Evolutionary conservation across 164 flowering plant genomes (phyloP).

Genomic region (Amborella trichopoda): DNA sequence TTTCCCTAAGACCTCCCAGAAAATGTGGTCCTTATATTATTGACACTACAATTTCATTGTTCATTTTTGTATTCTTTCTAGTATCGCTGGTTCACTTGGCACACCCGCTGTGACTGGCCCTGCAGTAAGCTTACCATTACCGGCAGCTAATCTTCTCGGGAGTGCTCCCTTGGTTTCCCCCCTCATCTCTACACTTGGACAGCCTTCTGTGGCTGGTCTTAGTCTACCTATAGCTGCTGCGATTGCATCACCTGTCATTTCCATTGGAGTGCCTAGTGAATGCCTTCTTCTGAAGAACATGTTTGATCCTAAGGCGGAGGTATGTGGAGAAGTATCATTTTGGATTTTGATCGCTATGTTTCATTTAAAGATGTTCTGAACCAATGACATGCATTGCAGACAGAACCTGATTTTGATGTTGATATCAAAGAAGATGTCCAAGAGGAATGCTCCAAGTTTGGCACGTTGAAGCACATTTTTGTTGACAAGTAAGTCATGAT

Average conservation of each 20-base stretch:
- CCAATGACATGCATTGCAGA: constrained; percentile 35
- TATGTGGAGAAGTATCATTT: constrained; percentile 19
- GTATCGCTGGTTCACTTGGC: constrained; percentile 35
- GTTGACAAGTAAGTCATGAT: constrained; percentile 66
- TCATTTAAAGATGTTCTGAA: too few species aligned
- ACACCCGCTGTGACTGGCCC: constrained; percentile 22
- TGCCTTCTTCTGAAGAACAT: constrained; percentile 76
- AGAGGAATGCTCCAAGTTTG: constrained; percentile 71
- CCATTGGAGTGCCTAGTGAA: constrained; percentile 77
- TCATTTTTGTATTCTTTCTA: constrained; percentile 31
- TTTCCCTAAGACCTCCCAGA: neutral
- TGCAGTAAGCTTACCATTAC: constrained; percentile 22
- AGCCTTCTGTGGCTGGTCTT: constrained; percentile 29
- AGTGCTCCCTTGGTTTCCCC: constrained; percentile 26
- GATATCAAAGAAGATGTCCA: constrained; percentile 86
- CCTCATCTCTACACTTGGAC: constrained; percentile 27
- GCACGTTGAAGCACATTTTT: constrained; percentile 48
- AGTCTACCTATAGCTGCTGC: constrained; percentile 28
- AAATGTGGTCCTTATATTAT: too few species aligned
- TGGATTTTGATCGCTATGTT: neutral
- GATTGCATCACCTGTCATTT: constrained; percentile 31
- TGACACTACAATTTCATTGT: too few species aligned
- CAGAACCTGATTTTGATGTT: constrained; percentile 78
- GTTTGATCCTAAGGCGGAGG: constrained; percentile 88
- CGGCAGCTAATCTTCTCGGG: constrained; percentile 33